These are phyloP conservation scores for Ruellia speciosa DNA, from an alignment of 305 asterid species.

Conservation along the genomic window DNA sequence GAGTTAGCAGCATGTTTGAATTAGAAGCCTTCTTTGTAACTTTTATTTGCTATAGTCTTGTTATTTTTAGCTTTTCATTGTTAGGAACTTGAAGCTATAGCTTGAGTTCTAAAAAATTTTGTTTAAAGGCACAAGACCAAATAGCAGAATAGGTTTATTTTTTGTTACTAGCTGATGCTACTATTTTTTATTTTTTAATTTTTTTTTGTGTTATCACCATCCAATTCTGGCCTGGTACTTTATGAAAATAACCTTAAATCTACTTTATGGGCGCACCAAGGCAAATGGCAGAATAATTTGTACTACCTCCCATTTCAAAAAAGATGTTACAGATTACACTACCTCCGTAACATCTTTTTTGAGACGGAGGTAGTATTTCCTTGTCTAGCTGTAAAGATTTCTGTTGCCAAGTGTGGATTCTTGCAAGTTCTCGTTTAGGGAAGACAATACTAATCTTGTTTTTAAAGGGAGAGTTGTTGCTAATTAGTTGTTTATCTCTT, in stretches of 20 bases:
- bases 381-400: too few species aligned
- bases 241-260: too few species aligned
- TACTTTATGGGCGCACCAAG: too few species aligned
- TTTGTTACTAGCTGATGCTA: not conserved
- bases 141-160: not conserved
- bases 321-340: too few species aligned
- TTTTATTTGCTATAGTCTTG: not conserved
- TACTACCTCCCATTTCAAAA: too few species aligned
- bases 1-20: not conserved
- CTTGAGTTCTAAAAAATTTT: not conserved
- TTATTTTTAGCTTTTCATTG: not conserved
- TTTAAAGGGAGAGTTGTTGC: not conserved
- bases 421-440: not conserved
- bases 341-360: too few species aligned
- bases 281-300: too few species aligned
- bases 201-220: too few species aligned
- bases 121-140: not conserved
- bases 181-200: not conserved
- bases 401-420: not conserved
- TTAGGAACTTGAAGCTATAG: not conserved
- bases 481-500: constrained; percentile 19
- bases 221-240: too few species aligned
- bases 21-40: not conserved
- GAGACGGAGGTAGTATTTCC: too few species aligned
- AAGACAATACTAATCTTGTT: not conserved